Conservation (phyloP, 306 rosid genomes). For the Gynostemma pentaphyllum region DNA sequence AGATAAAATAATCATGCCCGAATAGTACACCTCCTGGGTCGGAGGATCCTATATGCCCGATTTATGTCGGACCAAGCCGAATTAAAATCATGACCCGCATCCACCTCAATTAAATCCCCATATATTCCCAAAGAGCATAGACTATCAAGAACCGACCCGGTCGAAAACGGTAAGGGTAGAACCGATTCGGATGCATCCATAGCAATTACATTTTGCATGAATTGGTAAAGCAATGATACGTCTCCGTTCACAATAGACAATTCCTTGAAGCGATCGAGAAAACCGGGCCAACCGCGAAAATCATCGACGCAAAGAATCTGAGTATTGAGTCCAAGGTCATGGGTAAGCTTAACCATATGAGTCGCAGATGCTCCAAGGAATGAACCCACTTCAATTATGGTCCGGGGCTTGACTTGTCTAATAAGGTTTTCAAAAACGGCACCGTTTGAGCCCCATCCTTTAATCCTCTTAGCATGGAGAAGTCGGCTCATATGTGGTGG, state of each 20-base stretch:
- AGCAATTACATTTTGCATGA: conserved; percentile 47
- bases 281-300: no score
- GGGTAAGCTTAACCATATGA: conserved; percentile 63
- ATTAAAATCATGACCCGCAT: no score
- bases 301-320: no score
- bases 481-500: conserved; percentile 27
- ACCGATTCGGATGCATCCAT: conserved; percentile 25
- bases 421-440: conserved; percentile 48
- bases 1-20: conserved; percentile 60
- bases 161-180: conserved; percentile 56
- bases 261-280: conserved; percentile 26
- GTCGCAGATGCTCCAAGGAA: no score
- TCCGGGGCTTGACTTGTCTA: conserved; percentile 30
- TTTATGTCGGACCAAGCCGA: no score
- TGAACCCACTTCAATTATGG: conserved; percentile 56
- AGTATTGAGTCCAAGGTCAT: conserved; percentile 25
- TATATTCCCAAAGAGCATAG: no score
- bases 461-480: conserved; percentile 18
- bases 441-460: no score
- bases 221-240: conserved; percentile 40
- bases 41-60: conserved; percentile 27
- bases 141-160: conserved; percentile 39
- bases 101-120: no score
- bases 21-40: conserved; percentile 59
- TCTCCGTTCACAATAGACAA: conserved; percentile 42